These are phyloP conservation scores for Aspergillus amoenus DNA, from an alignment of 2,329 filamentous ascomycete genomes.

Conservation along the genomic window DNA sequence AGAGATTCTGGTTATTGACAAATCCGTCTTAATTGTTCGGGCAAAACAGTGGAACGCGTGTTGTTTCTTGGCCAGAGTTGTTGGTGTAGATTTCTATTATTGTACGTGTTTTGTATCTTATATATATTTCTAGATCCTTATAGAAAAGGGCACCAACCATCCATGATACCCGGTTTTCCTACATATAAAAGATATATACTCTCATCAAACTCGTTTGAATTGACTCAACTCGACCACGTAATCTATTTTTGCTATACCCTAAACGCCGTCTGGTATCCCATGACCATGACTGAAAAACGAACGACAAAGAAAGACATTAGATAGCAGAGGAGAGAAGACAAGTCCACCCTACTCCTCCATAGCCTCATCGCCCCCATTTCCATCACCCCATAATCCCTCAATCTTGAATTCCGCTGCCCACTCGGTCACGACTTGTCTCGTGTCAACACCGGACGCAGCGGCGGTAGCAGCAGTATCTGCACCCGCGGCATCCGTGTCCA, in stretches of 20 bases:
- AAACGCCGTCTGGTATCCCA: constrained; percentile 18
- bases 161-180: no score
- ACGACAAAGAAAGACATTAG: constrained; percentile 13
- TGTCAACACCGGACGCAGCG: constrained; percentile 56
- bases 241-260: constrained; percentile 10
- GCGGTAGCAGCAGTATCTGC: constrained; percentile 19
- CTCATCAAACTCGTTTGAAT: constrained; percentile 1
- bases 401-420: constrained; percentile 96
- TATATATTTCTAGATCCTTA: no score
- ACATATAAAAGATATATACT: background rate
- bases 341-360: constrained; percentile 38
- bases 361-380: constrained; percentile 53
- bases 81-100: no score
- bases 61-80: no score
- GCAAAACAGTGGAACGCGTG: no score
- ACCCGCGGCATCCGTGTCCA: constrained; percentile 36
- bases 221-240: background rate
- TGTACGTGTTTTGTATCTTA: no score
- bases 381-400: constrained; percentile 85
- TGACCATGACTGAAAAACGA: constrained; percentile 8
- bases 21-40: no score
- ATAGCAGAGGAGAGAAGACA: constrained; percentile 7
- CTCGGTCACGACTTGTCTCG: constrained; percentile 82
- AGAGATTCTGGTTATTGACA: no score
- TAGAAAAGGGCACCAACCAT: background rate